phyloP scores from a whole-genome alignment of 2,329 filamentous ascomycete species.

The Aspergillus hortae region DNA sequence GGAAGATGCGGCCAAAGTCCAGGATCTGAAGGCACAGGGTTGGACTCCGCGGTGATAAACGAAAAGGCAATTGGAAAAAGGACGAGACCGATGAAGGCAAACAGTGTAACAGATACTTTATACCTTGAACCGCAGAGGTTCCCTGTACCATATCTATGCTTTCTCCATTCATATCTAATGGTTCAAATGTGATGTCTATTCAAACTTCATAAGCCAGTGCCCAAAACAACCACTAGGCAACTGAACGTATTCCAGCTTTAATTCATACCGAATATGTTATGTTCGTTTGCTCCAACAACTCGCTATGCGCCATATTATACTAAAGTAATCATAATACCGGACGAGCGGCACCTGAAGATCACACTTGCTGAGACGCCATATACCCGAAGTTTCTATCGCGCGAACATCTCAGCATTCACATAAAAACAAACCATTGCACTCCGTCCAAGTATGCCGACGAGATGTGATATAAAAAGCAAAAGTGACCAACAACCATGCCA shows the following conservation, averaged over 20 bases:
- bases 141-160: conserved; percentile 17
- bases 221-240: no score
- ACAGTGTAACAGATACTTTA: conserved; percentile 5
- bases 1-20: conserved; percentile 66
- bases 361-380: background rate
- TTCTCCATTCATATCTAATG: conserved; percentile 1
- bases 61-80: background rate
- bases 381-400: conserved; percentile 6
- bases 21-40: conserved; percentile 40
- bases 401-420: conserved; percentile 3
- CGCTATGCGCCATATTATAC: conserved; percentile 6
- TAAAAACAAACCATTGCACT: conserved; percentile 8
- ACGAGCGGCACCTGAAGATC: conserved; percentile 1
- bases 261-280: background rate
- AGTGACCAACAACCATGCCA: conserved; percentile 7
- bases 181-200: background rate
- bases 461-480: conserved; percentile 6
- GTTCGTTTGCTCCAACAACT: background rate
- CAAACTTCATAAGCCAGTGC: no score
- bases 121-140: conserved; percentile 3
- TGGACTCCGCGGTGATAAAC: conserved; percentile 28
- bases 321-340: background rate
- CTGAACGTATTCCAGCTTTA: no score
- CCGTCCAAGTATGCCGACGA: conserved; percentile 6
- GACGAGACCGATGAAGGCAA: background rate